Evolutionary conservation across 331 rosid species (phyloP).

Genomic region (Pyracantha coccinea): DNA sequence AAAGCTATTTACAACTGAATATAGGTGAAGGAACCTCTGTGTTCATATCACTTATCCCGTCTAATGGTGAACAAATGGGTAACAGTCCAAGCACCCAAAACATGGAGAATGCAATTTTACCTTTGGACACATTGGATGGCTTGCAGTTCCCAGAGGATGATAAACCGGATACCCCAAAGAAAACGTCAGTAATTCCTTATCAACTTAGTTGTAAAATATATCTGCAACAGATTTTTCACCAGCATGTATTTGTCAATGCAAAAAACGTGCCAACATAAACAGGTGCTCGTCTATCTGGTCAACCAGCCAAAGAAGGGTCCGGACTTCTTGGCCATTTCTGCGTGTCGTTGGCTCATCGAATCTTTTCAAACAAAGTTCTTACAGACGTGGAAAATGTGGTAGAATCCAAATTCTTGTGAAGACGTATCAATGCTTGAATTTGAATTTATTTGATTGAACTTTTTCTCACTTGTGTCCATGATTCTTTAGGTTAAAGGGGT

Average conservation of each 20-base stretch:
- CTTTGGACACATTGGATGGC: conserved; percentile 66
- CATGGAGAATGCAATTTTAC: conserved; percentile 49
- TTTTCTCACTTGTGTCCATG: conserved; percentile 11
- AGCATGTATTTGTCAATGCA: conserved; percentile 60
- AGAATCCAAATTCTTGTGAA: conserved; percentile 5
- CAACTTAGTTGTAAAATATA: conserved; percentile 64
- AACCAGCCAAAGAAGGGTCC: conserved; percentile 54
- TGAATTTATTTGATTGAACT: conserved; percentile 11
- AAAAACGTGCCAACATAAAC: conserved; percentile 37
- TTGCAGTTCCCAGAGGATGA: conserved; percentile 49
- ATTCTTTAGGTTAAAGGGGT: conserved; percentile 58
- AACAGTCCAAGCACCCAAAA: conserved; percentile 32
- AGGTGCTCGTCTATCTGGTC: conserved; percentile 32
- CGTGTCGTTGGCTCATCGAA: conserved; percentile 72
- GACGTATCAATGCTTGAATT: not conserved
- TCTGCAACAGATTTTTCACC: conserved; percentile 76
- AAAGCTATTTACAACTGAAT: conserved; percentile 76
- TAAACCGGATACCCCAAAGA: conserved; percentile 31
- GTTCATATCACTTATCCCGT: conserved; percentile 59
- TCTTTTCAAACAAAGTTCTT: conserved; percentile 73
- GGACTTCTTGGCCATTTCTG: conserved; percentile 86
- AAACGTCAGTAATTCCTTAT: conserved; percentile 40
- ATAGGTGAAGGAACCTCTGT: conserved; percentile 66
- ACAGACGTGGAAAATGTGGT: conserved; percentile 81
- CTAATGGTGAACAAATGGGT: conserved; percentile 33